These are phyloP conservation scores for Magnusiomyces tetraspermus DNA, from an alignment of 1,139 yeast genomes.

Conservation along the genomic window DNA sequence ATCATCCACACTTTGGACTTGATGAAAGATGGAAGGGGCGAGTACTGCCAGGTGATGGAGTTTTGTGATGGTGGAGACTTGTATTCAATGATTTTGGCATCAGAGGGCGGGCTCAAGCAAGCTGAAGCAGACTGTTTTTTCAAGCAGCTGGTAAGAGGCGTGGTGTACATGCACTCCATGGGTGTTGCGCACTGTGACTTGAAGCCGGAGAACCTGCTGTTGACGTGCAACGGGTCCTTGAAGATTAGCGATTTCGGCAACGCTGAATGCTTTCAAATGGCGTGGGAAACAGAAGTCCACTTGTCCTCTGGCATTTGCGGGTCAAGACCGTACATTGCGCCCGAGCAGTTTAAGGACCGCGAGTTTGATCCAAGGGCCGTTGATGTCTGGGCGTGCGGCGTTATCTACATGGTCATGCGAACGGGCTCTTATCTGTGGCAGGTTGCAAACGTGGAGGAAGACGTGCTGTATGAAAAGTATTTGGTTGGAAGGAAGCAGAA, in stretches of 20 bases:
- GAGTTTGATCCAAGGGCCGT: conserved; percentile 87
- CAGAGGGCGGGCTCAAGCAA: conserved; percentile 68
- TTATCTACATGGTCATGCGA: conserved; percentile 96
- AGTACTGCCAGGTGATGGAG: conserved; percentile 94
- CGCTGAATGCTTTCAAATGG: conserved; percentile 92
- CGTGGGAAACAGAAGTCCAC: conserved; percentile 88
- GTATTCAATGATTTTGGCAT: conserved; percentile 72
- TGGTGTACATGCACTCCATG: conserved; percentile 92
- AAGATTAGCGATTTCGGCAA: conserved; percentile 95
- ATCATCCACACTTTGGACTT: conserved; percentile 82
- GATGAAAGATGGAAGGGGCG: conserved; percentile 83
- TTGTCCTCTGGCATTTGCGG: conserved; percentile 81
- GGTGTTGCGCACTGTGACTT: conserved; percentile 94
- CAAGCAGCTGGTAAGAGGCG: conserved; percentile 84
- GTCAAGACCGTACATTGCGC: conserved; percentile 90
- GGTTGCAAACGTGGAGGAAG: conserved; percentile 60
- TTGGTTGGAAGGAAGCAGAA: conserved; percentile 66
- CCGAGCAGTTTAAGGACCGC: conserved; percentile 71
- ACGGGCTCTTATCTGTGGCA: conserved; percentile 94
- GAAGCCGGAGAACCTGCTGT: conserved; percentile 82
- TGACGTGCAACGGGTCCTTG: conserved; percentile 69
- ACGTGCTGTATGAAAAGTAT: conserved; percentile 69
- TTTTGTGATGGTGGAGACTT: conserved; percentile 93
- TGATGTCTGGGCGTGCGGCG: conserved; percentile 96
- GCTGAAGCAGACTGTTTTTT: conserved; percentile 93